Conservation (phyloP, 2,329 filamentous ascomycete genomes). For the Monosporascus sp. region DNA sequence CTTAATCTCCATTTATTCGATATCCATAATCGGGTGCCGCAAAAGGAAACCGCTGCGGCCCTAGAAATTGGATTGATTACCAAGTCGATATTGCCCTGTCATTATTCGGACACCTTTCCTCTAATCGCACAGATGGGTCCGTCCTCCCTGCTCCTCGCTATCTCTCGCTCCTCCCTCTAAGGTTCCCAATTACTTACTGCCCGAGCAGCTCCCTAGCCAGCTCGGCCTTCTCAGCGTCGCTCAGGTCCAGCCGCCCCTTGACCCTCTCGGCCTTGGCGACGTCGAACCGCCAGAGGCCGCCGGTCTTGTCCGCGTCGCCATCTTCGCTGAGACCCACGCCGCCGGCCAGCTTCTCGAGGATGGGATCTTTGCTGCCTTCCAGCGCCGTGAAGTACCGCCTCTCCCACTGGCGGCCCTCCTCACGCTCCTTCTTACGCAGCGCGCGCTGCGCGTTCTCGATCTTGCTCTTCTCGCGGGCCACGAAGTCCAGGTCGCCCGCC, state of each 20-base stretch:
- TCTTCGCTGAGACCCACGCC: slow-evolving; percentile 41
- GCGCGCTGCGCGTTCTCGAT: slow-evolving; percentile 79
- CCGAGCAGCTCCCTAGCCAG: slow-evolving; percentile 28
- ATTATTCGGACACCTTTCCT: too few relatives aligned
- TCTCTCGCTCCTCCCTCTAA: background rate
- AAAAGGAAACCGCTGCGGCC: too few relatives aligned
- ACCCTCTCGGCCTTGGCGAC: slow-evolving; percentile 37
- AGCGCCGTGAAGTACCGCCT: slow-evolving; percentile 69
- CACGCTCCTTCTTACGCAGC: slow-evolving; percentile 48
- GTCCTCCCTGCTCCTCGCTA: background rate
- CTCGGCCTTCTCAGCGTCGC: slow-evolving; percentile 32
- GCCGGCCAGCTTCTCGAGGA: slow-evolving; percentile 39
- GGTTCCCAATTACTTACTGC: slow-evolving; percentile 13
- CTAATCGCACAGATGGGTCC: background rate
- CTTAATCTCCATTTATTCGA: background rate
- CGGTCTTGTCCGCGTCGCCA: slow-evolving; percentile 56
- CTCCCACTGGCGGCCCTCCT: slow-evolving; percentile 70
- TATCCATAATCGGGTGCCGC: too few relatives aligned
- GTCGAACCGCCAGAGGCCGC: slow-evolving; percentile 56
- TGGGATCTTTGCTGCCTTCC: slow-evolving; percentile 31
- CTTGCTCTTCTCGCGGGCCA: slow-evolving; percentile 65
- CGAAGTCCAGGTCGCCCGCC: slow-evolving; percentile 69
- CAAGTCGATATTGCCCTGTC: too few relatives aligned
- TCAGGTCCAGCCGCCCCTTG: slow-evolving; percentile 21
- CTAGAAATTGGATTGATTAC: too few relatives aligned